These are phyloP conservation scores for Neophaeococcomyces aloes DNA, from an alignment of 2,329 filamentous ascomycete species.

Conservation along the genomic window DNA sequence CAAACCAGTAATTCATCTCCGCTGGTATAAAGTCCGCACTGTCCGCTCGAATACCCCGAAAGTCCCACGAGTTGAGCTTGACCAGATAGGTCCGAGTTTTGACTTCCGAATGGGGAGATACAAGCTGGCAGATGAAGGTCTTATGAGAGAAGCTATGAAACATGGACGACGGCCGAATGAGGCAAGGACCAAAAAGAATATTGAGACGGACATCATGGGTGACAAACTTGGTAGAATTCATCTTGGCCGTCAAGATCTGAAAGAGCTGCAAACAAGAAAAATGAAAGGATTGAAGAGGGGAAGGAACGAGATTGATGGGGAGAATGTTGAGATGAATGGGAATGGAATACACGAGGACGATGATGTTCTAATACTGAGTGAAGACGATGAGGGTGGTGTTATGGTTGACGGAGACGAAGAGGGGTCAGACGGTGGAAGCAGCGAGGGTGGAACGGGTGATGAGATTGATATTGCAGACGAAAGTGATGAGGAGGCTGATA, in stretches of 20 bases:
- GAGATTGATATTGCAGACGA: constrained; percentile 12
- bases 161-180: constrained; percentile 56
- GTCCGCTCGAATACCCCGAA: constrained; percentile 70
- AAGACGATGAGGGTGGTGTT: constrained; percentile 19
- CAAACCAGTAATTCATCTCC: constrained; percentile 47
- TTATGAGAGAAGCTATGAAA: constrained; percentile 85
- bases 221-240: constrained; percentile 95
- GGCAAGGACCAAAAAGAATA: constrained; percentile 82
- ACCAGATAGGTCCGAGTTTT: constrained; percentile 90
- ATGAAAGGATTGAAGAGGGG: constrained; percentile 96
- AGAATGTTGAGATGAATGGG: constrained; percentile 27
- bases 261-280: constrained; percentile 84
- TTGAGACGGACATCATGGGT: constrained; percentile 79
- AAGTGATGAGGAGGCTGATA: constrained; percentile 10
- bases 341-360: constrained; percentile 13
- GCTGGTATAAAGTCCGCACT: constrained; percentile 77
- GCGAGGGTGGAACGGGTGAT: constrained; percentile 20
- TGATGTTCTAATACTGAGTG: constrained; percentile 18
- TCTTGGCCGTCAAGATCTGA: constrained; percentile 78
- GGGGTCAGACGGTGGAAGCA: constrained; percentile 17
- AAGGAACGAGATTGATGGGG: constrained; percentile 48
- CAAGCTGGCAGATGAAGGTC: constrained; percentile 63
- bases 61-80: constrained; percentile 80
- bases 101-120: constrained; percentile 79
- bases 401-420: constrained; percentile 31